These are phyloP conservation scores for Claviceps lovelessii DNA, from an alignment of 2,329 filamentous ascomycete species.

Conservation along the genomic window DNA sequence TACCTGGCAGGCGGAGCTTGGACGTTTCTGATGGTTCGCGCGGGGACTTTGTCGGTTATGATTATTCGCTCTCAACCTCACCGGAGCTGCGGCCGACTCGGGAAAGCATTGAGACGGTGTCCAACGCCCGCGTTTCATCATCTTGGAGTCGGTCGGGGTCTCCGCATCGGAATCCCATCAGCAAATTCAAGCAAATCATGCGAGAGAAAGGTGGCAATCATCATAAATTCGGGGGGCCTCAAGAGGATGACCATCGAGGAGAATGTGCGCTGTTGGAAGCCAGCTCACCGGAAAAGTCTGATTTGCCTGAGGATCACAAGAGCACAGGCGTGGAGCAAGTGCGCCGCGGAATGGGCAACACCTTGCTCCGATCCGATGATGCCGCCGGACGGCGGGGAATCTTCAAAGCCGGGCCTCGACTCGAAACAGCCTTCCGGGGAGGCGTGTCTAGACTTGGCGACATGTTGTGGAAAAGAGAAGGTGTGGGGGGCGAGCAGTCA, in stretches of 20 bases:
- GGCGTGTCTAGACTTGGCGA: slow-evolving; percentile 43
- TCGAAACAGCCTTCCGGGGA: slow-evolving; percentile 55
- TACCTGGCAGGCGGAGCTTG: slow-evolving; percentile 28
- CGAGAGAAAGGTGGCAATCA: slow-evolving; percentile 33
- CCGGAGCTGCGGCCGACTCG: slow-evolving; percentile 35
- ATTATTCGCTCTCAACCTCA: slow-evolving; percentile 34
- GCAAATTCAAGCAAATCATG: slow-evolving; percentile 41
- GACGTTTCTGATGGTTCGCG: slow-evolving; percentile 29
- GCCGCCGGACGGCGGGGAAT: slow-evolving; percentile 39
- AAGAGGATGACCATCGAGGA: slow-evolving; percentile 16
- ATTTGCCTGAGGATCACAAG: slow-evolving; percentile 7
- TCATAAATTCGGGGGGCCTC: slow-evolving; percentile 24
- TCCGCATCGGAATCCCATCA: slow-evolving; percentile 45
- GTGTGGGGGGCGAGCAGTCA: slow-evolving; percentile 15
- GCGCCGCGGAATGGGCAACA: slow-evolving; percentile 29
- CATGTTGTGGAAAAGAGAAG: slow-evolving; percentile 42
- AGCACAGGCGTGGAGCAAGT: slow-evolving; percentile 21
- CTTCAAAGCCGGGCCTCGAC: slow-evolving; percentile 55
- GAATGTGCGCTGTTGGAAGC: slow-evolving; percentile 15
- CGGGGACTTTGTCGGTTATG: slow-evolving; percentile 27
- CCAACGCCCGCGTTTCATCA: slow-evolving; percentile 49
- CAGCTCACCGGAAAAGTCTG: slow-evolving; percentile 11
- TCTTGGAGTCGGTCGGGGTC: slow-evolving; percentile 48
- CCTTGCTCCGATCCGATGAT: too few relatives aligned
- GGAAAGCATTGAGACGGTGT: slow-evolving; percentile 38